Conservation (phyloP, 129 eudicot genomes). For the Silybum marianum region DNA sequence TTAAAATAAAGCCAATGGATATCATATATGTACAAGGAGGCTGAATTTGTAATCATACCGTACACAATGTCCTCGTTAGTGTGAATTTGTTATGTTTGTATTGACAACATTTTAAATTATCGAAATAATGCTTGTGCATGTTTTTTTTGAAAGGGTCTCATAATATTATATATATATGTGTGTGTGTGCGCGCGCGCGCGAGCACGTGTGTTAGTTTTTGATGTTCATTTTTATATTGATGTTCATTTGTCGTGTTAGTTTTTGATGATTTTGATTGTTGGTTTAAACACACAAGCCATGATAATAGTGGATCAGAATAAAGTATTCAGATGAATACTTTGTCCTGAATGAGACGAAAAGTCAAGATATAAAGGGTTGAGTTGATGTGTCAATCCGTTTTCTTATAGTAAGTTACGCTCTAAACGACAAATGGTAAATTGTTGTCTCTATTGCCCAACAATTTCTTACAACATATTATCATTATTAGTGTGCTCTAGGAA, state of each 20-base stretch:
- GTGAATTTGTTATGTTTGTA: slow-evolving; percentile 11
- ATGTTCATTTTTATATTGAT: background rate
- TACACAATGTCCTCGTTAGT: slow-evolving; percentile 12
- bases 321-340: background rate
- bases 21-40: slow-evolving; percentile 21
- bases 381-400: background rate
- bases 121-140: slow-evolving; percentile 9
- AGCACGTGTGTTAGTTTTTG: too few species aligned
- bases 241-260: background rate
- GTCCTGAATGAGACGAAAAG: background rate
- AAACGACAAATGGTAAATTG: too few species aligned
- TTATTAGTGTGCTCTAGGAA: too few species aligned
- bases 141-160: background rate
- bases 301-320: background rate
- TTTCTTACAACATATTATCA: too few species aligned
- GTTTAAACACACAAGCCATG: background rate
- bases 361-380: background rate
- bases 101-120: background rate
- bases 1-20: slow-evolving; percentile 14
- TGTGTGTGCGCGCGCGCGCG: background rate
- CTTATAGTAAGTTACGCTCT: background rate
- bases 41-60: slow-evolving; percentile 22
- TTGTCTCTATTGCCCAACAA: too few species aligned
- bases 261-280: background rate
- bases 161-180: background rate